Conservation (phyloP, 768 basidiomycete species). For the Rickenella mellea region DNA sequence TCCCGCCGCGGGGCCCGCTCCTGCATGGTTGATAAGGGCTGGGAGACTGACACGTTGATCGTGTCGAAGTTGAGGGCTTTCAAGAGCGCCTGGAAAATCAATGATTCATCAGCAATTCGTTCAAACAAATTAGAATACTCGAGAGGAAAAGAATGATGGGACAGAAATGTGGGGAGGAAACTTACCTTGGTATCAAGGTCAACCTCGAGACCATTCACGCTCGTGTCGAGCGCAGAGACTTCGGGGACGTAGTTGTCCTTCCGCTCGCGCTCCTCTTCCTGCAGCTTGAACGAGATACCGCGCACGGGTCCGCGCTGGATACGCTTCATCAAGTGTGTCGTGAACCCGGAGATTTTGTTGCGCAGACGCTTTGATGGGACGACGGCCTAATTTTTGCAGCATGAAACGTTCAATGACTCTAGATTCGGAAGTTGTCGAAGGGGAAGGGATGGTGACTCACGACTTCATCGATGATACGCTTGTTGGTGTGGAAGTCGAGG, state of each 20-base stretch:
- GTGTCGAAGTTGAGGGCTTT: slow-evolving; percentile 88
- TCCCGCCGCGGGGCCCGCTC: slow-evolving; percentile 70
- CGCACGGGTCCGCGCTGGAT: slow-evolving; percentile 97
- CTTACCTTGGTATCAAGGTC: slow-evolving; percentile 90
- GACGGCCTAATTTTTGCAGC: slow-evolving; percentile 44
- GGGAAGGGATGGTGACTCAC: slow-evolving; percentile 35
- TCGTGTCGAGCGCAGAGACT: slow-evolving; percentile 87
- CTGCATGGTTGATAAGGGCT: slow-evolving; percentile 51
- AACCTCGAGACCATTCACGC: slow-evolving; percentile 59
- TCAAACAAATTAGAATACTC: too few relatives aligned
- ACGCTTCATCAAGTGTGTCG: slow-evolving; percentile 99
- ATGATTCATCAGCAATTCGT: neutral
- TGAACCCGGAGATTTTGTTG: slow-evolving; percentile 99
- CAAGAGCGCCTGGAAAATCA: slow-evolving; percentile 64
- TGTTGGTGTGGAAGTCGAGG: slow-evolving; percentile 99
- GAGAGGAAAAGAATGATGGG: neutral
- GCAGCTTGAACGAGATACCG: slow-evolving; percentile 99
- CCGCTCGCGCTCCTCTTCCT: slow-evolving; percentile 98
- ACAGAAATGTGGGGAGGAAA: slow-evolving; percentile 6
- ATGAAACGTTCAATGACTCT: neutral
- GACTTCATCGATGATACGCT: slow-evolving; percentile 96
- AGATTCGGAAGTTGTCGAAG: neutral
- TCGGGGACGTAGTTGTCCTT: slow-evolving; percentile 99
- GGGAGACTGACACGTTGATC: slow-evolving; percentile 67
- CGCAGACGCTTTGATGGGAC: slow-evolving; percentile 98